Conservation (phyloP, 2,329 filamentous ascomycete species). For the Thielaviopsis populi region DNA sequence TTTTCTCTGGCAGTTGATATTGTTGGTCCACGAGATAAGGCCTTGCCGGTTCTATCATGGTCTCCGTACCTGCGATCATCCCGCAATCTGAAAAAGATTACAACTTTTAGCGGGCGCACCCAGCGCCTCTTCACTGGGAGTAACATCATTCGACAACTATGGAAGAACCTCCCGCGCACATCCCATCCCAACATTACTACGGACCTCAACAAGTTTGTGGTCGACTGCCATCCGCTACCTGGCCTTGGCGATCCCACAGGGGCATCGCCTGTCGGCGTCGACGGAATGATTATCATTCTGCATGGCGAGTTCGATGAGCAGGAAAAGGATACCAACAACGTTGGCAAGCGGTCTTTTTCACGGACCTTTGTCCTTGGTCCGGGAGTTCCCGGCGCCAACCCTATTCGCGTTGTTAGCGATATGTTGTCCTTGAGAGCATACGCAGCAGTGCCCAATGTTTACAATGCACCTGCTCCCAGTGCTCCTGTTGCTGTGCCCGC, state of each 20-base stretch:
- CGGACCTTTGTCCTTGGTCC: slow-evolving; percentile 68
- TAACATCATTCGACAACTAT: slow-evolving; percentile 50
- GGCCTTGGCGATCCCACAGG: slow-evolving; percentile 56
- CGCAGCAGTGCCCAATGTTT: slow-evolving; percentile 32
- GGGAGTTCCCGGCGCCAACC: slow-evolving; percentile 46
- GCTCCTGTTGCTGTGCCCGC: slow-evolving; percentile 17
- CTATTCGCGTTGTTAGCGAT: slow-evolving; percentile 64
- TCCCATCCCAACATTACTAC: slow-evolving; percentile 56
- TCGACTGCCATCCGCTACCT: slow-evolving; percentile 64
- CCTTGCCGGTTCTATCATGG: slow-evolving; percentile 43
- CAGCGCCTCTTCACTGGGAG: slow-evolving; percentile 51
- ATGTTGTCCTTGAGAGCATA: slow-evolving; percentile 60
- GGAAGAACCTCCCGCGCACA: slow-evolving; percentile 56
- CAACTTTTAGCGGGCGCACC: slow-evolving; percentile 41
- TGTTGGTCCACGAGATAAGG: slow-evolving; percentile 34
- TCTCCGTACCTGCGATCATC: slow-evolving; percentile 61
- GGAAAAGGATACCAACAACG: slow-evolving; percentile 38
- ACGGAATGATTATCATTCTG: slow-evolving; percentile 63
- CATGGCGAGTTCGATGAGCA: slow-evolving; percentile 75
- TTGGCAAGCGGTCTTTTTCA: slow-evolving; percentile 62
- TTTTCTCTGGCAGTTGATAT: slow-evolving; percentile 66
- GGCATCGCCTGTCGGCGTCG: slow-evolving; percentile 49
- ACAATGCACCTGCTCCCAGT: slow-evolving; percentile 22
- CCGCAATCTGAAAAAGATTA: slow-evolving; percentile 61
- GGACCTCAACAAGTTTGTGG: slow-evolving; percentile 58